Conservation (phyloP, 23 red algal genomes). For the Chondrus crispus region DNA sequence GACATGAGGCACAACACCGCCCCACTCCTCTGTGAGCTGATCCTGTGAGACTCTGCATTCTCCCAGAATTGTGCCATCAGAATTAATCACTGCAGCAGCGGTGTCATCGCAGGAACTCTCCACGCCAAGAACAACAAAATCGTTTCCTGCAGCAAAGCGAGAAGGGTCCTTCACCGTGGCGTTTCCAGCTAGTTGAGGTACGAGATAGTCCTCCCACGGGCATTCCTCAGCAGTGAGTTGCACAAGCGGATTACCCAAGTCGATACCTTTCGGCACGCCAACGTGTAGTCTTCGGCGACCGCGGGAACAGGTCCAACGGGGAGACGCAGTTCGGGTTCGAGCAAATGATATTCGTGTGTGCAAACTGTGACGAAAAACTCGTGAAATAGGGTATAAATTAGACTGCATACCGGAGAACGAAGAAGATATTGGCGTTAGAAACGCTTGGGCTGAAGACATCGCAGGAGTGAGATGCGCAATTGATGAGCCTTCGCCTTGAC, state of each 20-base stretch:
- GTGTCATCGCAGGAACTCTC: slow-evolving; percentile 99
- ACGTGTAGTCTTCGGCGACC: slow-evolving; percentile 37
- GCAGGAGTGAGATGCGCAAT: no score
- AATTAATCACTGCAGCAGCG: slow-evolving; percentile 82
- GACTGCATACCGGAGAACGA: no score
- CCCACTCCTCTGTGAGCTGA: slow-evolving; percentile 66
- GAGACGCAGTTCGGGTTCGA: no score
- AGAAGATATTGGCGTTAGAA: no score
- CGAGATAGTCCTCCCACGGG: slow-evolving; percentile 64
- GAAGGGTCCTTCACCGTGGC: not conserved
- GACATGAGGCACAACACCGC: slow-evolving; percentile 90
- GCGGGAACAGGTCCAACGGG: slow-evolving; percentile 44
- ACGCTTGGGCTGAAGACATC: no score
- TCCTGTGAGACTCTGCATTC: slow-evolving; percentile 75
- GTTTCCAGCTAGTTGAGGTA: slow-evolving; percentile 53
- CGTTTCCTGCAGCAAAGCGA: not conserved
- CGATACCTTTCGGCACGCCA: slow-evolving; percentile 57
- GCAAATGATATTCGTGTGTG: no score
- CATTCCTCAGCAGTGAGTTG: slow-evolving; percentile 29
- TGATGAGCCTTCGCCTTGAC: no score
- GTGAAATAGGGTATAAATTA: no score
- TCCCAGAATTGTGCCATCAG: slow-evolving; percentile 71
- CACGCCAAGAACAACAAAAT: slow-evolving; percentile 82
- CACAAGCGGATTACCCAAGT: slow-evolving; percentile 12
- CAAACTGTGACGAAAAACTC: no score